Conservation (phyloP, 2,329 filamentous ascomycete genomes). For the Monosporascus ibericus region DNA sequence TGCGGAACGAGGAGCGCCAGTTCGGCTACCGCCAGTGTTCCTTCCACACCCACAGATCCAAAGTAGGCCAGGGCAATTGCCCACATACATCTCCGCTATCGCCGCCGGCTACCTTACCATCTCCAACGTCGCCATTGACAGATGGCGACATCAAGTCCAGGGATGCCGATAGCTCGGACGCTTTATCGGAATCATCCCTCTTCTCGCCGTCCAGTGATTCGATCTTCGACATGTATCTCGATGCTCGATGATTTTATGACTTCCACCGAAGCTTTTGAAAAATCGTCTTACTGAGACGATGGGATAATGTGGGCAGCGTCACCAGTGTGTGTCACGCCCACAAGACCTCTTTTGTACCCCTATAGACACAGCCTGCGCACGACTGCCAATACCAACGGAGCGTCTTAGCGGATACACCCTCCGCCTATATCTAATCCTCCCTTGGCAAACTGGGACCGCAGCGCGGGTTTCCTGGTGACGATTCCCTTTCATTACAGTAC, state of each 20-base stretch:
- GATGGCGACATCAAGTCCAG: constrained; percentile 18
- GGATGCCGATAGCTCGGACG: constrained; percentile 20
- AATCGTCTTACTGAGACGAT: too few species aligned
- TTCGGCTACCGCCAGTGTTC: constrained; percentile 58
- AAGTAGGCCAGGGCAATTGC: constrained; percentile 48
- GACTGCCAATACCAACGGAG: too few species aligned
- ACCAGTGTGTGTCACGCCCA: too few species aligned
- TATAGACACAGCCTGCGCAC: too few species aligned
- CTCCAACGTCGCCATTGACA: constrained; percentile 16
- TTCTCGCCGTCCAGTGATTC: constrained; percentile 15
- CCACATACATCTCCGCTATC: constrained; percentile 31
- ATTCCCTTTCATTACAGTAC: too few species aligned
- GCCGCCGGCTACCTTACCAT: constrained; percentile 14
- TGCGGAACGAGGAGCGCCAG: constrained; percentile 49
- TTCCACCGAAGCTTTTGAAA: background rate
- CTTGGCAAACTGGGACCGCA: too few species aligned
- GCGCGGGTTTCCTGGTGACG: too few species aligned
- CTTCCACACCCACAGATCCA: constrained; percentile 52
- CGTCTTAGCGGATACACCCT: too few species aligned
- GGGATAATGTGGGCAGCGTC: too few species aligned
- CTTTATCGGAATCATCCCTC: constrained; percentile 10
- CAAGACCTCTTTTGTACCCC: too few species aligned
- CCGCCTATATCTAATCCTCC: too few species aligned
- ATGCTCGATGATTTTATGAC: constrained; percentile 3
- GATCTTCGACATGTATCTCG: constrained; percentile 13